Evolutionary conservation across 2,329 filamentous ascomycete species (phyloP).

Genomic region (Didymella pinodella): DNA sequence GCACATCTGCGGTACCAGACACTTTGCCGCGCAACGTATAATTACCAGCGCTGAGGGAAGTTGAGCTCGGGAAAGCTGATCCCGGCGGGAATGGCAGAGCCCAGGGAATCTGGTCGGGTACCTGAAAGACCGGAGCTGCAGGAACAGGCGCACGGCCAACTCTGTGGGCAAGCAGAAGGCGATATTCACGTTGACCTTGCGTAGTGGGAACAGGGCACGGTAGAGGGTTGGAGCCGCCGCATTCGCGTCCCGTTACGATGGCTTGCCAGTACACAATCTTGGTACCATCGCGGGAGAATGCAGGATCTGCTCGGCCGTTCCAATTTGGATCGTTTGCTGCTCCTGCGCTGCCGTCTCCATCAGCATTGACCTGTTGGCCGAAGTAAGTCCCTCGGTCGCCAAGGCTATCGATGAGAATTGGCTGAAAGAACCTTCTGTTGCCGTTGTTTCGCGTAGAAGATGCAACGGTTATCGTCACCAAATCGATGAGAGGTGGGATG

Average conservation of each 20-base stretch:
- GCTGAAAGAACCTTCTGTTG: conserved; percentile 57
- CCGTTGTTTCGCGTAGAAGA: conserved; percentile 59
- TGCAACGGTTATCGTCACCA: conserved; percentile 21
- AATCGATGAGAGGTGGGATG: conserved; percentile 55
- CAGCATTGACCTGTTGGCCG: conserved; percentile 54
- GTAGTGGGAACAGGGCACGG: conserved; percentile 53
- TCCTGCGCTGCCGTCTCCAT: conserved; percentile 22
- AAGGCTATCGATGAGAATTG: conserved; percentile 54
- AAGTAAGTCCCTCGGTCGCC: conserved; percentile 58
- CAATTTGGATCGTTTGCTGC: conserved; percentile 57
- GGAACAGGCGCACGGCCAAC: conserved; percentile 42
- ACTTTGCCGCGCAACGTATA: conserved; percentile 24
- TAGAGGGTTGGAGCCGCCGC: conserved; percentile 56
- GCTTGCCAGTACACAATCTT: conserved; percentile 56
- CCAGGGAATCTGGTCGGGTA: conserved; percentile 48
- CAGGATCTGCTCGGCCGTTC: conserved; percentile 59
- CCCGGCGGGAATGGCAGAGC: conserved; percentile 44
- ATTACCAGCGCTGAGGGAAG: conserved; percentile 7
- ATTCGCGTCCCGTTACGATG: conserved; percentile 51
- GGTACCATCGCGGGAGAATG: conserved; percentile 54
- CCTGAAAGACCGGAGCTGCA: conserved; percentile 28
- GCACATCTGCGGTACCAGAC: conserved; percentile 29
- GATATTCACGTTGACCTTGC: conserved; percentile 50
- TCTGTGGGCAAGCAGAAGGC: conserved; percentile 55
- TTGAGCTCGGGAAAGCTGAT: background rate